Evolutionary conservation across 2,329 filamentous ascomycete species (phyloP).

Genomic region (Talaromyces sp.): DNA sequence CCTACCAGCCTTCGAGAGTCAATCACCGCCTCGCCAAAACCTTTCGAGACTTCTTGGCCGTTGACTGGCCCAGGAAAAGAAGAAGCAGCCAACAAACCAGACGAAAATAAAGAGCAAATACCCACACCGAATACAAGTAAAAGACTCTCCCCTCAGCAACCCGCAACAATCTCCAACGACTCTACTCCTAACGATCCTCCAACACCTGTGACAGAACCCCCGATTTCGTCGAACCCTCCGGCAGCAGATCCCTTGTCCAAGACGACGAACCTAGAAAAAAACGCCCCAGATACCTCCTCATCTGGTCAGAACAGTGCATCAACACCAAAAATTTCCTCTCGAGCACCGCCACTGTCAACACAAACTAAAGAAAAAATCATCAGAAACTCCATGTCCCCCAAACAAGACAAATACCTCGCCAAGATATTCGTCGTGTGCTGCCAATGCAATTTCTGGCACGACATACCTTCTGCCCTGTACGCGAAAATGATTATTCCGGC

Average conservation of each 20-base stretch:
- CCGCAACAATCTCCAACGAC: not conserved
- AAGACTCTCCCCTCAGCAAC: not conserved
- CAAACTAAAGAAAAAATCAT: conserved; percentile 1
- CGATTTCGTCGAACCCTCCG: not conserved
- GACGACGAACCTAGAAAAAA: not conserved
- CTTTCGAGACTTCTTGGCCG: not conserved
- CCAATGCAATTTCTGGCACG: conserved; percentile 11
- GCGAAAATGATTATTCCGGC: conserved; percentile 11
- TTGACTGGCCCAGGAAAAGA: not conserved
- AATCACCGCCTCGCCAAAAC: not conserved
- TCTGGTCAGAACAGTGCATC: not conserved
- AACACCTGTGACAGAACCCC: not conserved
- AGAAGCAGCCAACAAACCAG: not conserved
- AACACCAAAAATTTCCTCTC: not conserved
- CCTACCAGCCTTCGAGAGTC: not conserved
- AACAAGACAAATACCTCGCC: conserved; percentile 10
- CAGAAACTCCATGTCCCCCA: conserved; percentile 8
- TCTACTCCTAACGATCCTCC: not conserved
- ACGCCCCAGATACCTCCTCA: not conserved
- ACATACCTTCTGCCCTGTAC: conserved; percentile 9
- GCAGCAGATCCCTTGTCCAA: not conserved
- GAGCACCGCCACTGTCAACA: not conserved
- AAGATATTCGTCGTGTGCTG: conserved; percentile 12
- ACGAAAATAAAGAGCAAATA: not conserved
- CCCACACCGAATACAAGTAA: not conserved